phyloP scores from a whole-genome alignment of 2,329 filamentous ascomycete species.

The Fusarium ambrosium region DNA sequence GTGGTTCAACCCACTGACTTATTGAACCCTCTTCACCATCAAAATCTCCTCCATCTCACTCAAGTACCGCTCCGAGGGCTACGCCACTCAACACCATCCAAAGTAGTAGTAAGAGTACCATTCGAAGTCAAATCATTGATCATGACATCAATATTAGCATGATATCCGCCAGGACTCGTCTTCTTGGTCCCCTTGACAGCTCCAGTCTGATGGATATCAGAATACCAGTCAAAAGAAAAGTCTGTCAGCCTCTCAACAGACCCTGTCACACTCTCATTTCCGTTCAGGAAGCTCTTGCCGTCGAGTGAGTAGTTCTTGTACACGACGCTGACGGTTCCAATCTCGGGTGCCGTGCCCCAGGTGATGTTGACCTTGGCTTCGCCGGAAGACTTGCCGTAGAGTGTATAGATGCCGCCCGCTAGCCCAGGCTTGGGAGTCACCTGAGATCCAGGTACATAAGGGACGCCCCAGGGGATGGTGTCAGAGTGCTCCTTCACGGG shows the following conservation, averaged over 20 bases:
- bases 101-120: constrained; percentile 17
- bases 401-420: constrained; percentile 1
- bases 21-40: not conserved
- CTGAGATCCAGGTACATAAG: constrained; percentile 3
- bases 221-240: constrained; percentile 54
- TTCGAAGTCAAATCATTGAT: constrained; percentile 22
- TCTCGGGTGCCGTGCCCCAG: not conserved
- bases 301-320: constrained; percentile 21
- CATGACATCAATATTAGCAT: constrained; percentile 18
- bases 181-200: constrained; percentile 51
- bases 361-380: constrained; percentile 2
- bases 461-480: constrained; percentile 10
- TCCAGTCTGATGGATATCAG: constrained; percentile 53
- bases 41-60: not conserved
- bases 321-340: not conserved
- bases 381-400: constrained; percentile 3
- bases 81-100: constrained; percentile 11
- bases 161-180: constrained; percentile 44
- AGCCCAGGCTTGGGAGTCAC: not conserved
- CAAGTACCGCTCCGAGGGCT: not conserved
- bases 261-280: constrained; percentile 14
- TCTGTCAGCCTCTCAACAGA: not conserved
- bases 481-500: not conserved
- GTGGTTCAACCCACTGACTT: not conserved
- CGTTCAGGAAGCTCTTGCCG: constrained; percentile 2